Evolutionary conservation across 2,329 filamentous ascomycete genomes (phyloP).

Genomic region (Stachybotrys chartarum): DNA sequence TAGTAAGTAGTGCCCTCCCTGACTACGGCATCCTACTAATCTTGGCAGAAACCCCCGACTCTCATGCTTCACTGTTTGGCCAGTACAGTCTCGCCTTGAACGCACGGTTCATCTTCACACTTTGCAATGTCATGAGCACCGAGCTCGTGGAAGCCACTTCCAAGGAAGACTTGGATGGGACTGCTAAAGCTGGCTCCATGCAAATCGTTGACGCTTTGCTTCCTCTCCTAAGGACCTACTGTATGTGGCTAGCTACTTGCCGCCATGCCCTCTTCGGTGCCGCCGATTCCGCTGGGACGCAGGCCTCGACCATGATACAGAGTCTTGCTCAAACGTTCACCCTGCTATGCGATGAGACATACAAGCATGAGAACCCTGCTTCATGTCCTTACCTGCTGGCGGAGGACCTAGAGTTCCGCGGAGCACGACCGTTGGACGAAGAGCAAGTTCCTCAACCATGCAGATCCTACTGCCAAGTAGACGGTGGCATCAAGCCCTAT

Average conservation of each 20-base stretch:
- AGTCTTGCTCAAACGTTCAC: constrained; percentile 39
- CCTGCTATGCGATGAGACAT: constrained; percentile 36
- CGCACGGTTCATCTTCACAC: constrained; percentile 63
- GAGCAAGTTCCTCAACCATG: constrained; percentile 30
- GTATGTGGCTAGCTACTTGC: constrained; percentile 44
- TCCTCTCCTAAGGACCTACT: constrained; percentile 44
- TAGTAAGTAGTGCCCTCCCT: constrained; percentile 18
- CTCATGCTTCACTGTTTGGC: constrained; percentile 38
- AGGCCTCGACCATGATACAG: constrained; percentile 38
- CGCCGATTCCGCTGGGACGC: constrained; percentile 34
- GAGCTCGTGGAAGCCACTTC: constrained; percentile 49
- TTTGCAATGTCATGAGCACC: constrained; percentile 64
- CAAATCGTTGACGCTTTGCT: constrained; percentile 35
- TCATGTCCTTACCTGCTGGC: constrained; percentile 41
- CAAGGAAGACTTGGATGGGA: constrained; percentile 4
- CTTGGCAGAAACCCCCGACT: constrained; percentile 37
- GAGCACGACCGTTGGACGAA: constrained; percentile 34
- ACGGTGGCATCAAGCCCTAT: constrained; percentile 31
- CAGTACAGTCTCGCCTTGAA: constrained; percentile 72
- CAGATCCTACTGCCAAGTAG: constrained; percentile 26
- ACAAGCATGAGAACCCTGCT: constrained; percentile 28
- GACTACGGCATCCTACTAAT: constrained; percentile 3
- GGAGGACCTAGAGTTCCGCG: constrained; percentile 42
- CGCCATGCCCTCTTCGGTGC: constrained; percentile 39
- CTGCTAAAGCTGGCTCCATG: constrained; percentile 19